Base-by-base conservation (phyloP, 306 rosid species). In the Rosa rugosa region DNA sequence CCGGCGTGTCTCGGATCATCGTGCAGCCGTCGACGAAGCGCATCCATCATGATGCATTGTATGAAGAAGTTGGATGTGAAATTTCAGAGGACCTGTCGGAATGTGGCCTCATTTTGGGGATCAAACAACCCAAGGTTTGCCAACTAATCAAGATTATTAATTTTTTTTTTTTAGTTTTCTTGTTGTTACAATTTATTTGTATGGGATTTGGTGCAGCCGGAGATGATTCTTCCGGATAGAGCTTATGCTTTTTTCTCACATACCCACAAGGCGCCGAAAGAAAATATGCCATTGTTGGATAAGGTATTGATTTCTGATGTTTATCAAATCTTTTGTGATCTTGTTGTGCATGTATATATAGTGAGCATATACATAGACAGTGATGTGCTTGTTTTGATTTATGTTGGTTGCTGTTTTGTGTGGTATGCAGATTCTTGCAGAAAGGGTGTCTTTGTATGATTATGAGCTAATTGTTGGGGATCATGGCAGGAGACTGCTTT, bases 201-300 rank as follows among this genome's bases (percentile, higher is more conserved):
- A 9, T 56, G 63, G 11, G 41, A 40, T 71, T 72, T 79, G 62
- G 5, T 82, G 87, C 91, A 95, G 99, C 67, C 90, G 69, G 98
- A 91, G 83, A 91, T 85, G 89, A 83, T 95, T 88, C 87, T 95
- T 73, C 97, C 98, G 5, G 91, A 91, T 64, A 95, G 96, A 89
- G 94, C 97, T 25, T 95, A 92, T 75, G 93, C 94, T 13, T 91
- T 92, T 84, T 95, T 95, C 88, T 95, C 99, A 3, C 99, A 95
- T 75, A 92, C 99, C 6, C 98, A 92, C 79, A 95, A 95, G 84
- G 99, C 94, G 75, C 99, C 91, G 87, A 92, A 85, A 86, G 99
- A 93, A 78, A 95, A 89, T 76, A 92, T 92, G 99, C 97, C 97
- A 71, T 80, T 95, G 74, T 84, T 94, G 53, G 92, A 94, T 76